A percentile compares a stretch with the other conserved stretches of the same genome.
Conservation (phyloP, 768 basidiomycete genomes). For the Tylopilus plumbeoviolaceoides region DNA sequence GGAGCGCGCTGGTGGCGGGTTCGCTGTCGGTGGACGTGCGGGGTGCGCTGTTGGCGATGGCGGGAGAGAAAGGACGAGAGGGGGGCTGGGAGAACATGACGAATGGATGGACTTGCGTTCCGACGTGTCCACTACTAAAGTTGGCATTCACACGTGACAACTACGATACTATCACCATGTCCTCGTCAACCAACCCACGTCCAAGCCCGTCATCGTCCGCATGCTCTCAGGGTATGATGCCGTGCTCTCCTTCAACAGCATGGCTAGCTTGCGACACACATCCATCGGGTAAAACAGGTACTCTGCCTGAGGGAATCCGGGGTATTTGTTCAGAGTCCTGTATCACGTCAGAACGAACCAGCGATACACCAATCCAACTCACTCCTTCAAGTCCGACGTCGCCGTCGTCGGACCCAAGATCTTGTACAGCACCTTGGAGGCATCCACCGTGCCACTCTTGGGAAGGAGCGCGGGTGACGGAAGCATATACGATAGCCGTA, state of each 20-base stretch:
- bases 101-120: neutral
- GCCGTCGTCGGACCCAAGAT: constrained; percentile 59
- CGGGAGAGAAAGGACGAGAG: constrained; percentile 32
- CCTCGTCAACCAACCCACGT: constrained; percentile 70
- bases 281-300: constrained; percentile 78
- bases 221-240: constrained; percentile 68
- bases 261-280: constrained; percentile 68
- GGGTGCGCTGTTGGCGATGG: constrained; percentile 9
- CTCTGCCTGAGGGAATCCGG: constrained; percentile 86
- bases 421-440: constrained; percentile 85
- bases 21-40: constrained; percentile 45
- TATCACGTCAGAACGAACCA: neutral
- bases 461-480: constrained; percentile 53
- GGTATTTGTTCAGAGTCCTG: constrained; percentile 65
- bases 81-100: constrained; percentile 25
- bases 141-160: constrained; percentile 11
- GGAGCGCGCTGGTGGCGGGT: constrained; percentile 27
- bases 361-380: neutral
- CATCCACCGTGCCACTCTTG: constrained; percentile 56
- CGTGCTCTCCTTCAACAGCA: constrained; percentile 73
- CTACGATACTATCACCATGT: constrained; percentile 2
- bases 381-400: constrained; percentile 29
- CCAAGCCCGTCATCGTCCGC: constrained; percentile 75
- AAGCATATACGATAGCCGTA: constrained; percentile 72
- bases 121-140: constrained; percentile 16